These are phyloP conservation scores for Populus simonii DNA, from an alignment of 345 rosid genomes.

Conservation along the genomic window DNA sequence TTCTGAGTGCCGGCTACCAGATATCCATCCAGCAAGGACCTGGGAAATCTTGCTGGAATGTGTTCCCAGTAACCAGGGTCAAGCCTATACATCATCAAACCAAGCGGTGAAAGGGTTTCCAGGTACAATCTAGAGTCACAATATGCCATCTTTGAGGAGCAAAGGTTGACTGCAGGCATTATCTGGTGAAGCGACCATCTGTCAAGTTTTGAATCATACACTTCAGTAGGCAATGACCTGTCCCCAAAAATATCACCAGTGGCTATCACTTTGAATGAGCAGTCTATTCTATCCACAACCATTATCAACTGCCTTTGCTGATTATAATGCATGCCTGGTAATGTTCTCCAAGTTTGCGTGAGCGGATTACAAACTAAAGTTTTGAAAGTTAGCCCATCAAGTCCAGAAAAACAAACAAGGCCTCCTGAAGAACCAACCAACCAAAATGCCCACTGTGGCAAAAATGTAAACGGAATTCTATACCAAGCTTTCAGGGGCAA, in stretches of 20 bases:
- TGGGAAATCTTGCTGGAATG: conserved; percentile 89
- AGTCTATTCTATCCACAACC: conserved; percentile 73
- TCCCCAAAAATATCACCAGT: conserved; percentile 84
- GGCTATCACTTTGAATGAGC: conserved; percentile 85
- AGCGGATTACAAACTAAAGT: conserved; percentile 87
- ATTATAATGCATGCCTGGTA: conserved; percentile 82
- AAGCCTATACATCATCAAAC: conserved; percentile 85
- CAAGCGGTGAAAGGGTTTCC: conserved; percentile 95
- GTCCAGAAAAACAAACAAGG: conserved; percentile 90
- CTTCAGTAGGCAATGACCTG: conserved; percentile 87
- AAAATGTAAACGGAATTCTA: conserved; percentile 74
- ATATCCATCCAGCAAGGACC: conserved; percentile 89
- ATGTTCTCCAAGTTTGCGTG: conserved; percentile 73
- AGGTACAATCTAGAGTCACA: conserved; percentile 84
- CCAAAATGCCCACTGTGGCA: conserved; percentile 97
- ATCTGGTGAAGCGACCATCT: conserved; percentile 77
- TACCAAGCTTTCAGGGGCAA: conserved; percentile 90
- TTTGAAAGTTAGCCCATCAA: conserved; percentile 74
- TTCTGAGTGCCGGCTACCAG: conserved; percentile 92
- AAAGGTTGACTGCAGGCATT: conserved; percentile 93
- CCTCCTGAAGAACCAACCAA: conserved; percentile 90
- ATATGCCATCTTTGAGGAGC: conserved; percentile 93
- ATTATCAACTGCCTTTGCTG: conserved; percentile 85
- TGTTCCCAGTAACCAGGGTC: conserved; percentile 88
- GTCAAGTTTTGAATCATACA: conserved; percentile 77